A percentile compares a stretch with the other conserved stretches of the same genome.
Evolutionary conservation across 305 asterid species (phyloP).

Genomic region (Solanum hybrid): DNA sequence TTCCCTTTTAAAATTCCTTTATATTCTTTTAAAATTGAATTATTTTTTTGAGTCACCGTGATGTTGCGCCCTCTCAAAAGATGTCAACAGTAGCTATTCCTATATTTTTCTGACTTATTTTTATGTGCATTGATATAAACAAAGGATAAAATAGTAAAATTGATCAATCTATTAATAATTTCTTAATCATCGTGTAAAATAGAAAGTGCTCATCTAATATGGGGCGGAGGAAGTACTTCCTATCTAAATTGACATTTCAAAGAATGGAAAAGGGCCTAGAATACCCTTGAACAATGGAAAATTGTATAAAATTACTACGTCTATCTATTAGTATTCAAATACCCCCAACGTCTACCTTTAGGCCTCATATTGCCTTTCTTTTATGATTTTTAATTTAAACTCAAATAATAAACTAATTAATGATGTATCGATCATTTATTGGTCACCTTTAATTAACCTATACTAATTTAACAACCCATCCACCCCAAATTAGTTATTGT

Average conservation of each 20-base stretch:
- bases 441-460: background rate
- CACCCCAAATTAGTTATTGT: background rate
- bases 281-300: background rate
- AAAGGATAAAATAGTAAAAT: background rate
- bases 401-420: too few relatives aligned
- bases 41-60: background rate
- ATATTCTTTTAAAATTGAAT: background rate
- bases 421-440: background rate
- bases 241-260: background rate
- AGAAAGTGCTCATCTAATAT: background rate
- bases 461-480: background rate
- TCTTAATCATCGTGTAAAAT: background rate
- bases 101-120: background rate
- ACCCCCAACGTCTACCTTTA: background rate
- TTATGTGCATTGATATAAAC: background rate
- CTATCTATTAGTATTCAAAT: background rate
- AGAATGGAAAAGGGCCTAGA: background rate
- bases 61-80: background rate
- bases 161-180: too few relatives aligned
- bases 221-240: background rate
- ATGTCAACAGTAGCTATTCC: background rate
- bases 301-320: background rate
- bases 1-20: too few relatives aligned
- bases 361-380: background rate
- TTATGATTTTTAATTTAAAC: background rate